phyloP scores from a whole-genome alignment of 805 yeast genomes.

The Kodamaea kaohsiungensis region DNA sequence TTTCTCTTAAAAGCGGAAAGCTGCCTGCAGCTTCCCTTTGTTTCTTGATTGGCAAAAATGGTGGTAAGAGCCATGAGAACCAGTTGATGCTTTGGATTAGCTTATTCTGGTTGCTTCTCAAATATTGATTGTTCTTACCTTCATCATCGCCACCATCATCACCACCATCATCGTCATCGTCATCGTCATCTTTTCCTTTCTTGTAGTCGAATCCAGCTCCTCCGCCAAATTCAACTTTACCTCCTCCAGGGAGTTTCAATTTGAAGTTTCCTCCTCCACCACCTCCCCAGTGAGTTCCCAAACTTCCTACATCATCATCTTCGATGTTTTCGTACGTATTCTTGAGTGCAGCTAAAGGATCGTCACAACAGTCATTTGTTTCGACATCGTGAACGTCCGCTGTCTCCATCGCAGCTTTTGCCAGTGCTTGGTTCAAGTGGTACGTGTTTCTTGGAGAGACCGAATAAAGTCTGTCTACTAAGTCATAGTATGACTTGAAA shows the following conservation, averaged over 20 bases:
- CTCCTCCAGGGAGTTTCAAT: constrained; percentile 22
- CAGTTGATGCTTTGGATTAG: constrained; percentile 14
- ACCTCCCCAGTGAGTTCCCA: constrained; percentile 22
- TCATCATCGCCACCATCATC: neutral
- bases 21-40: constrained; percentile 5
- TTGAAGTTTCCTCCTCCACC: constrained; percentile 29
- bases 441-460: constrained; percentile 43
- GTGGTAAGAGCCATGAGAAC: constrained; percentile 25
- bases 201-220: constrained; percentile 29
- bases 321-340: constrained; percentile 11
- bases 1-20: constrained; percentile 16
- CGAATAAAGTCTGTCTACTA: constrained; percentile 40
- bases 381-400: constrained; percentile 11
- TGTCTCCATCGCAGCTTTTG: constrained; percentile 23
- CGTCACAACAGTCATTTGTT: constrained; percentile 6
- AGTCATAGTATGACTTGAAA: constrained; percentile 8
- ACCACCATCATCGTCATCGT: neutral
- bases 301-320: constrained; percentile 1
- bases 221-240: constrained; percentile 25
- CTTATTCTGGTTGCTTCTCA: neutral
- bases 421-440: constrained; percentile 31
- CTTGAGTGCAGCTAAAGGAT: constrained; percentile 8
- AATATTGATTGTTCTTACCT: neutral
- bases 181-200: constrained; percentile 2
- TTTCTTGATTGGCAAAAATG: constrained; percentile 17